Conservation (phyloP, 306 rosid species). For the Herpetospermum pedunculosum region DNA sequence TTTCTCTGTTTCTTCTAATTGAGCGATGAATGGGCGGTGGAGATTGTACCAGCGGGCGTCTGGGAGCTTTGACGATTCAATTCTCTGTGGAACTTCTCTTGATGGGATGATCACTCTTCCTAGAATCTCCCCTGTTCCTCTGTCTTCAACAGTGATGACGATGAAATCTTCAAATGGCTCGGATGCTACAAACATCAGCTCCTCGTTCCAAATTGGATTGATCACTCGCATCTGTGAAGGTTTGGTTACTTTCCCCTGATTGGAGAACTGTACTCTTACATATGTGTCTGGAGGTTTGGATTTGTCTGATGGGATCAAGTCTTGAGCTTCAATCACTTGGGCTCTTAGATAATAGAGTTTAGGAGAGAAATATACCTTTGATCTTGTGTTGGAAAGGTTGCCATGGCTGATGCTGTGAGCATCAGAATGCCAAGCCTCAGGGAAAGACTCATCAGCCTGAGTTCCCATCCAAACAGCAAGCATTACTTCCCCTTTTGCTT, state of each 20-base stretch:
- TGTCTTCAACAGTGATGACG: constrained; percentile 53
- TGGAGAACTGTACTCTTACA: constrained; percentile 51
- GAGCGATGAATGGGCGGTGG: constrained; percentile 34
- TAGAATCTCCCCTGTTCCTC: constrained; percentile 38
- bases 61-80: constrained; percentile 43
- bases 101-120: constrained; percentile 53
- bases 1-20: constrained; percentile 39
- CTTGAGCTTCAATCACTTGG: constrained; percentile 78
- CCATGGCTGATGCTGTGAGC: constrained; percentile 66
- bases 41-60: constrained; percentile 71
- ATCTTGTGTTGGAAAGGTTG: constrained; percentile 57
- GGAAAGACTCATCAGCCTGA: constrained; percentile 85
- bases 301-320: constrained; percentile 51
- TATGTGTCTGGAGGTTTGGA: constrained; percentile 31
- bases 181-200: constrained; percentile 76
- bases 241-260: constrained; percentile 41
- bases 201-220: constrained; percentile 74
- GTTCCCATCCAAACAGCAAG: constrained; percentile 98
- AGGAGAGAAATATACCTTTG: constrained; percentile 89
- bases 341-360: constrained; percentile 72
- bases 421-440: constrained; percentile 98
- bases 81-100: constrained; percentile 32
- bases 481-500: constrained; percentile 64
- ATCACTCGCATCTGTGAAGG: constrained; percentile 21
- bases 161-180: constrained; percentile 80